A percentile compares a stretch with the other conserved stretches of the same genome.
phyloP scores from a whole-genome alignment of 176 grass and related monocot species.

The Avena sativa region DNA sequence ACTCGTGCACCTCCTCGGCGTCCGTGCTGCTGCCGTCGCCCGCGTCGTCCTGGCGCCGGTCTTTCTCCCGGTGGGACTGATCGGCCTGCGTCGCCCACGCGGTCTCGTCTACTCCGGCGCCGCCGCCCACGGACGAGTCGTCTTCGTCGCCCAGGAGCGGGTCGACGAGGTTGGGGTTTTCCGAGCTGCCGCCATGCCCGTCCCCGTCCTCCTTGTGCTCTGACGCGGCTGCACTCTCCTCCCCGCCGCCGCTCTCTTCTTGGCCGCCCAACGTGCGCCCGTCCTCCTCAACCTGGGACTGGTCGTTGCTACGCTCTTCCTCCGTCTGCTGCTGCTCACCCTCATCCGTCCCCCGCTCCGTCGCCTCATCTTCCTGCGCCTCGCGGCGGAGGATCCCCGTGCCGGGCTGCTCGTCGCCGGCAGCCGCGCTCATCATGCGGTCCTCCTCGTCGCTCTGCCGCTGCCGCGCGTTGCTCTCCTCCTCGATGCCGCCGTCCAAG shows the following conservation, averaged over 20 bases:
- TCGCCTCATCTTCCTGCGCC: conserved; percentile 33
- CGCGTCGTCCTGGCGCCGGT: conserved; percentile 54
- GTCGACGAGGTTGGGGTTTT: conserved; percentile 12
- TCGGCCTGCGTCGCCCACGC: conserved; percentile 74
- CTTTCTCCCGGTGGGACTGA: conserved; percentile 75
- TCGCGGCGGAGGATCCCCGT: conserved; percentile 44
- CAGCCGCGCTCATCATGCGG: conserved; percentile 43
- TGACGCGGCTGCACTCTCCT: conserved; percentile 32
- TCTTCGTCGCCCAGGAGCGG: conserved; percentile 38
- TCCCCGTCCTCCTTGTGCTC: conserved; percentile 36
- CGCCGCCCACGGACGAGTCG: conserved; percentile 8
- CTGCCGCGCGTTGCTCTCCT: conserved; percentile 64
- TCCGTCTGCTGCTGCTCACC: conserved; percentile 21
- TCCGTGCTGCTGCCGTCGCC: not conserved
- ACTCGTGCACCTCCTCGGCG: conserved; percentile 43
- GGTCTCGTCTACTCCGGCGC: conserved; percentile 40
- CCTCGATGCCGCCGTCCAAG: conserved; percentile 75
- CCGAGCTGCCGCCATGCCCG: not conserved
- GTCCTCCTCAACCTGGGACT: conserved; percentile 24
- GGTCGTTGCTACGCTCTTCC: conserved; percentile 20
- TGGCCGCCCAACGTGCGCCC: not conserved
- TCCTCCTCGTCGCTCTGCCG: conserved; percentile 62
- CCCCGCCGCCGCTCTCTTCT: conserved; percentile 28
- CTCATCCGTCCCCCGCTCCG: conserved; percentile 24
- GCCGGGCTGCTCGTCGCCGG: conserved; percentile 48